phyloP scores from a whole-genome alignment of 352 stramenopile species.

The Globisporangium okanoganense region DNA sequence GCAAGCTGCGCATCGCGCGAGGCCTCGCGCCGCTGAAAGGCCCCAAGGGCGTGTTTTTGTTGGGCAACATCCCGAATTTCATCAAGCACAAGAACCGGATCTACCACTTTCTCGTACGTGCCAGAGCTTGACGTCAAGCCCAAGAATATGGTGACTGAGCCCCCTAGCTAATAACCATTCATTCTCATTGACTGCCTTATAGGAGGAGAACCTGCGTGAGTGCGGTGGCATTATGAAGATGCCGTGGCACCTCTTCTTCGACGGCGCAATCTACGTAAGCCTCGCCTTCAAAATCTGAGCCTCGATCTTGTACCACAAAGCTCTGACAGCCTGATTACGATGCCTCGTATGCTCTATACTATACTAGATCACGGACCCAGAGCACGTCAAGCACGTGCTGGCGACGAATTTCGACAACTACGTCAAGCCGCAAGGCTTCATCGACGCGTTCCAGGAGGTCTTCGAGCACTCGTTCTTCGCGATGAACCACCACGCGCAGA shows the following conservation, averaged over 20 bases:
- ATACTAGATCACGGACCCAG: conserved; percentile 46
- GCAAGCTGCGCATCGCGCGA: conserved; percentile 51
- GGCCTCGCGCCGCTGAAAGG: conserved; percentile 38
- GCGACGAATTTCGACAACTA: conserved; percentile 67
- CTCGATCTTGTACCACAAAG: background rate
- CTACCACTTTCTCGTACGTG: conserved; percentile 48
- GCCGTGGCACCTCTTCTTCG: conserved; percentile 67
- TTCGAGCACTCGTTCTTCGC: conserved; percentile 75
- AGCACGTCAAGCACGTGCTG: conserved; percentile 65
- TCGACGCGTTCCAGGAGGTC: conserved; percentile 59
- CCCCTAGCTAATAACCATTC: too few species aligned
- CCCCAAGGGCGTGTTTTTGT: conserved; percentile 35
- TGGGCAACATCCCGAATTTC: conserved; percentile 54
- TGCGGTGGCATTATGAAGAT: conserved; percentile 58
- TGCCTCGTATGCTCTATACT: too few species aligned
- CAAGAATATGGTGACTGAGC: background rate
- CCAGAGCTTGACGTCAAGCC: background rate
- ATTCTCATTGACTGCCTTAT: background rate
- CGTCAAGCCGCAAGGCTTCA: conserved; percentile 65
- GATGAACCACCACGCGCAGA: conserved; percentile 50
- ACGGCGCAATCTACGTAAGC: conserved; percentile 54
- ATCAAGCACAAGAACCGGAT: conserved; percentile 48
- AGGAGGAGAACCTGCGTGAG: conserved; percentile 40
- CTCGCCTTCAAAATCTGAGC: background rate
- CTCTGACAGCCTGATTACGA: background rate